phyloP scores from a whole-genome alignment of 1,284 basidiomycete species.

The Pseudomicrostroma phylloplanum region DNA sequence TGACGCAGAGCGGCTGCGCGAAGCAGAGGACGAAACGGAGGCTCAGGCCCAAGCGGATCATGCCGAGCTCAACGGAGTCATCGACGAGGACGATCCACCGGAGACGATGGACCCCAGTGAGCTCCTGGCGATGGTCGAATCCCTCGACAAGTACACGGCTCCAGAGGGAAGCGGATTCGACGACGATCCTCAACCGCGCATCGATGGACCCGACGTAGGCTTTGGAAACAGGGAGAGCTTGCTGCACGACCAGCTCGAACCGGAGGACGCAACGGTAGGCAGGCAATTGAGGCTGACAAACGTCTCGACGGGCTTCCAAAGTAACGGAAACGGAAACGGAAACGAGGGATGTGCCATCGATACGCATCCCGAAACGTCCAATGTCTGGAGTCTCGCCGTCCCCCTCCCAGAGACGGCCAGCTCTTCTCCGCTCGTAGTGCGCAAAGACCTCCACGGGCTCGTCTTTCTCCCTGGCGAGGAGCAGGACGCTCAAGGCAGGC shows the following conservation, averaged over 20 bases:
- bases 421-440: conserved; percentile 58
- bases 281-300: conserved; percentile 26
- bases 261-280: not conserved
- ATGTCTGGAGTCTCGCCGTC: too few relatives aligned
- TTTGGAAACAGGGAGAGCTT: not conserved
- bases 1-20: conserved; percentile 1
- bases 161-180: conserved; percentile 43
- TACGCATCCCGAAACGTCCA: too few relatives aligned
- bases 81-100: conserved; percentile 63
- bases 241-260: not conserved
- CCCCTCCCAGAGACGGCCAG: not conserved
- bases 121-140: conserved; percentile 68
- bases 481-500: not conserved
- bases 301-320: conserved; percentile 28
- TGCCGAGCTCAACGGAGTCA: conserved; percentile 23
- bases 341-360: not conserved
- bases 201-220: too few relatives aligned
- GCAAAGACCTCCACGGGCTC: conserved; percentile 75
- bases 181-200: conserved; percentile 46
- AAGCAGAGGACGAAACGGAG: too few relatives aligned
- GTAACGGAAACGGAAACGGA: not conserved
- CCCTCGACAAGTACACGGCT: conserved; percentile 74
- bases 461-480: conserved; percentile 57
- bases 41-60: too few relatives aligned
- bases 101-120: conserved; percentile 83